These are phyloP conservation scores for Endoconidiophora laricicola DNA, from an alignment of 2,329 filamentous ascomycete species.

Conservation along the genomic window DNA sequence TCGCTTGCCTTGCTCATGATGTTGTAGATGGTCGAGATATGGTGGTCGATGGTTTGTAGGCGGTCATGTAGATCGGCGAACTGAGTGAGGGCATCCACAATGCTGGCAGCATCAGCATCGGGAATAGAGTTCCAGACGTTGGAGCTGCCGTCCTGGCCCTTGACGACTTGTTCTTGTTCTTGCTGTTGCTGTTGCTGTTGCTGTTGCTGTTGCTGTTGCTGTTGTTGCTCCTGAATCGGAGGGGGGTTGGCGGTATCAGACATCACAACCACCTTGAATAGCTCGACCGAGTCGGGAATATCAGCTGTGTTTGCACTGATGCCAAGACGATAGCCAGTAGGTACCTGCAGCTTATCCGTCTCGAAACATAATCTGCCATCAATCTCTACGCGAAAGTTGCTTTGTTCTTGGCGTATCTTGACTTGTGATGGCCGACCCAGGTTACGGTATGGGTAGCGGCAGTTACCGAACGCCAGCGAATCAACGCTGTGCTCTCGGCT, in stretches of 20 bases:
- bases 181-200: constrained; percentile 21
- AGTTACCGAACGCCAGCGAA: constrained; percentile 81
- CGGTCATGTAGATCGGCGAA: constrained; percentile 77
- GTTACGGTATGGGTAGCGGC: constrained; percentile 81
- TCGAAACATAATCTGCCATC: constrained; percentile 74
- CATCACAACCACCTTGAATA: constrained; percentile 71
- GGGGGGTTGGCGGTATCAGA: constrained; percentile 30
- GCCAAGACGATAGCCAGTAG: constrained; percentile 68
- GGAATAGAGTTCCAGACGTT: constrained; percentile 28
- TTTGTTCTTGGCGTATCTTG: constrained; percentile 49
- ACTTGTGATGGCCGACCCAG: constrained; percentile 68
- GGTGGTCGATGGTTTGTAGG: constrained; percentile 56
- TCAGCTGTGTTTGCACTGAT: constrained; percentile 79
- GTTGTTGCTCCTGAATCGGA: constrained; percentile 13
- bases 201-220: constrained; percentile 19
- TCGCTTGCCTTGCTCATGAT: constrained; percentile 34
- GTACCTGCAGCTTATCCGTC: constrained; percentile 61
- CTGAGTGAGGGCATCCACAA: constrained; percentile 40
- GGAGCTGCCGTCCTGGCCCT: constrained; percentile 7
- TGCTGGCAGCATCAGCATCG: constrained; percentile 31
- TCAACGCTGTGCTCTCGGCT: constrained; percentile 61
- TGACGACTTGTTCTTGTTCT: constrained; percentile 14
- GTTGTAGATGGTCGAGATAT: constrained; percentile 45
- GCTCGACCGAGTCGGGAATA: constrained; percentile 83
- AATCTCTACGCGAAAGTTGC: constrained; percentile 58